A percentile compares a stretch with the other conserved stretches of the same genome.
phyloP scores from a whole-genome alignment of 345 rosid genomes.

The Aethionema arabicum region DNA sequence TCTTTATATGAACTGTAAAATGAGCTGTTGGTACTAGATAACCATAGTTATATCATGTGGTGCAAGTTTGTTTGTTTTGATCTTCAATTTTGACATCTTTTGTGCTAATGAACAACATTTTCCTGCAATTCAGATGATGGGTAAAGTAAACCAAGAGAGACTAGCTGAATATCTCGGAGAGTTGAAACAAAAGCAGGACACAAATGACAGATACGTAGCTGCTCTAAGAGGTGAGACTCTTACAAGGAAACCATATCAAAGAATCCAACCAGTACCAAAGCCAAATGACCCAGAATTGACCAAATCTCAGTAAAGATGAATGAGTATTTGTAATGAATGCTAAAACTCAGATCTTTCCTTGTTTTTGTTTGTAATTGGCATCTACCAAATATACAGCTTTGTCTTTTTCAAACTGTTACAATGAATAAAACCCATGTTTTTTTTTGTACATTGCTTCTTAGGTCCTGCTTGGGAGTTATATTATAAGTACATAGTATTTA shows the following conservation, averaged over 20 bases:
- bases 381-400: background rate
- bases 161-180: conserved; percentile 89
- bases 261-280: conserved; percentile 69
- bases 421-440: conserved; percentile 29
- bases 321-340: conserved; percentile 8
- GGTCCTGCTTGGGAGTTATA: conserved; percentile 24
- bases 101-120: conserved; percentile 26
- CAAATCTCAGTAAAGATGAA: conserved; percentile 24
- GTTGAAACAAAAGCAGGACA: conserved; percentile 83
- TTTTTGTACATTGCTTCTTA: conserved; percentile 31
- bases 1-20: background rate
- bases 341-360: background rate
- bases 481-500: conserved; percentile 2
- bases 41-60: background rate
- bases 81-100: background rate
- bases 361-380: conserved; percentile 4
- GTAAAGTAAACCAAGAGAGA: conserved; percentile 80
- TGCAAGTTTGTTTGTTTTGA: background rate
- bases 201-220: conserved; percentile 89
- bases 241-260: conserved; percentile 75
- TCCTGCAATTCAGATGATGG: conserved; percentile 71
- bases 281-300: conserved; percentile 33
- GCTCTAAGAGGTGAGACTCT: conserved; percentile 86
- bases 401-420: conserved; percentile 22
- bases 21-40: conserved; percentile 1